phyloP scores from a whole-genome alignment of 805 yeast species.

The Nakazawaea peltata region DNA sequence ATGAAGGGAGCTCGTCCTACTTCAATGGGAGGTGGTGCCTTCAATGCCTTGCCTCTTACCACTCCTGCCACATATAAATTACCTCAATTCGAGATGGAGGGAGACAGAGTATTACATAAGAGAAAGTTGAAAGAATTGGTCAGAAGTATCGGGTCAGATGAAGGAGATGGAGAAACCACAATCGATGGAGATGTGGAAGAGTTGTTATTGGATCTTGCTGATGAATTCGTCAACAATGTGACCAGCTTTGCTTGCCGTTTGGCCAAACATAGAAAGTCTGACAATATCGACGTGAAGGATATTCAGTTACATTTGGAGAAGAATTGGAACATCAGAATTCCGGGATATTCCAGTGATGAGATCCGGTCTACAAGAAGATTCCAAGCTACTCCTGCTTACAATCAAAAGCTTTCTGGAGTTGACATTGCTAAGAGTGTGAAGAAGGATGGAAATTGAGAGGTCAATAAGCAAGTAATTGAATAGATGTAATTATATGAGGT shows the following conservation, averaged over 20 bases:
- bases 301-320: conserved; percentile 86
- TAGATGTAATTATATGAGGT: too few relatives aligned
- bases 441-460: conserved; percentile 29
- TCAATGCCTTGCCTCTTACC: conserved; percentile 59
- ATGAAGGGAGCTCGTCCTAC: conserved; percentile 74
- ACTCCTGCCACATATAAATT: conserved; percentile 69
- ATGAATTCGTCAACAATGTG: conserved; percentile 87
- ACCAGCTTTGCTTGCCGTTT: conserved; percentile 90
- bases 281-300: conserved; percentile 80
- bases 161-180: conserved; percentile 83
- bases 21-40: conserved; percentile 75
- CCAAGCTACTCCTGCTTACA: conserved; percentile 55
- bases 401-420: conserved; percentile 62
- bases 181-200: conserved; percentile 97
- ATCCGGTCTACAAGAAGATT: conserved; percentile 70
- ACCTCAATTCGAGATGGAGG: conserved; percentile 77
- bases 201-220: conserved; percentile 82
- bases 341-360: conserved; percentile 91
- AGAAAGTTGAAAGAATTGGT: conserved; percentile 86
- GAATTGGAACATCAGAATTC: conserved; percentile 92
- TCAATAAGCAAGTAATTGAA: too few relatives aligned
- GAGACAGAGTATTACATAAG: conserved; percentile 79
- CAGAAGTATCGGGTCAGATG: conserved; percentile 72
- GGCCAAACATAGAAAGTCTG: conserved; percentile 91
- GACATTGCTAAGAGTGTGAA: conserved; percentile 56